These are phyloP conservation scores for Aspergillus panamensis DNA, from an alignment of 495 filamentous ascomycete genomes.

Conservation along the genomic window DNA sequence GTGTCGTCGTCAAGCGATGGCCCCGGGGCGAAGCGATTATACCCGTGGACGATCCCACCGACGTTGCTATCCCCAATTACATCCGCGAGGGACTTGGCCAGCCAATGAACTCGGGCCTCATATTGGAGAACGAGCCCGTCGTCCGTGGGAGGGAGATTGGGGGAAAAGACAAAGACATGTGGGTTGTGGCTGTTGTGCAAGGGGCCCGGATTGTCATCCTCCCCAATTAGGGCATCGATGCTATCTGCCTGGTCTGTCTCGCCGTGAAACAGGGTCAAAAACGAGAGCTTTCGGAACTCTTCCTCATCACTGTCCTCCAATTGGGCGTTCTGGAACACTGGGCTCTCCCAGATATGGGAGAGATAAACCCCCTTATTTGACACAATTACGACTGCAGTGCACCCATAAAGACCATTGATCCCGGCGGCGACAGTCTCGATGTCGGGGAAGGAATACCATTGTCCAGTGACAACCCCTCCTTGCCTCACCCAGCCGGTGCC, in stretches of 20 bases:
- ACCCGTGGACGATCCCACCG: no score
- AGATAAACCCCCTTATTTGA: constrained; percentile 24
- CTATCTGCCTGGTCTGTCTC: background rate
- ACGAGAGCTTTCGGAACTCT: background rate
- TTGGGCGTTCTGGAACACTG: constrained; percentile 1
- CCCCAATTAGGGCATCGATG: background rate
- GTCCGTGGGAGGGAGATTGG: no score
- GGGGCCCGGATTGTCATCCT: background rate
- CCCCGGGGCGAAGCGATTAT: no score
- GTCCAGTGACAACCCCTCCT: background rate
- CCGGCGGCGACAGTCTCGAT: constrained; percentile 1
- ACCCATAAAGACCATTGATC: constrained; percentile 24
- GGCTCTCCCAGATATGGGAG: constrained; percentile 19
- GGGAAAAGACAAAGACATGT: background rate
- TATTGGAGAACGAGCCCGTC: no score
- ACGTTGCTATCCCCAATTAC: no score
- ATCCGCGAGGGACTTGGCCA: no score
- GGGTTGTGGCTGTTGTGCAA: background rate
- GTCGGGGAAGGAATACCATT: constrained; percentile 1
- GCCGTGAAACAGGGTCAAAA: background rate
- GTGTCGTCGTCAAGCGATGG: no score
- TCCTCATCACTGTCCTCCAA: background rate
- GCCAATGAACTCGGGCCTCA: no score
- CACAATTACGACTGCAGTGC: constrained; percentile 19
- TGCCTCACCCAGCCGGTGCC: background rate